Evolutionary conservation across 768 basidiomycete species (phyloP), one percentile per base, ranked within the genome.

Genomic region (Psilocybe azurescens): DNA sequence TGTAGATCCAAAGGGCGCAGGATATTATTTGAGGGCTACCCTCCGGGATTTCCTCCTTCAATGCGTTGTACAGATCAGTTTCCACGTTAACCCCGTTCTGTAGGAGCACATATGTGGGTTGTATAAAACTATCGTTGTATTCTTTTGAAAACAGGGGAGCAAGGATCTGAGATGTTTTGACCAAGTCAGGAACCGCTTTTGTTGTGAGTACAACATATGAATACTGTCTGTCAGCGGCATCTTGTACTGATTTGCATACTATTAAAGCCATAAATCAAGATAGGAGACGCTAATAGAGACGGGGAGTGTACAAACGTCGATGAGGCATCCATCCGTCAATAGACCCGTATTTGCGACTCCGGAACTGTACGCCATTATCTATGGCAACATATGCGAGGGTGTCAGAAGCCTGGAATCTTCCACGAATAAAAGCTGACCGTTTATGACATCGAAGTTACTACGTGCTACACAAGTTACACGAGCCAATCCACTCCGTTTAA

Each of bases 41-140:
- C 4, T 30, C 6, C 11, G 84, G 72, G 9, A 69, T 30, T 30
- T 10, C 33, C 33, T 53, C 62, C 59, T 75, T 76, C 11, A 86
- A 59, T 2, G 86, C 81, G 7, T 81, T 67, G 70, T 90, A 89
- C 18, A 91, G 76, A 58, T 89, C 89, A 36, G 72, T 75, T 68
- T 93, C 91, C 11, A 90, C 85, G 30, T 84, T 84, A 2, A 93
- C 74, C 5, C 90, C 90, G 69, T 93, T 93, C 78, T 93, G 87
- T 50, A 89, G 67, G 16, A 90, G 69, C 2, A 87, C 84, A 67
- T 86, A 87, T 0, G 79, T 83, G 1, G 87, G 87, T 66, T 87
- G 85, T 6, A 76, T 64, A 63, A 78, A 75, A 44, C 67, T 68
- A 41, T 82, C 77, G 50, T 75, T 66, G 75, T 87, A 85, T 18